These are phyloP conservation scores for Myxozyma sirexii DNA, from an alignment of 805 yeast genomes.

Conservation along the genomic window DNA sequence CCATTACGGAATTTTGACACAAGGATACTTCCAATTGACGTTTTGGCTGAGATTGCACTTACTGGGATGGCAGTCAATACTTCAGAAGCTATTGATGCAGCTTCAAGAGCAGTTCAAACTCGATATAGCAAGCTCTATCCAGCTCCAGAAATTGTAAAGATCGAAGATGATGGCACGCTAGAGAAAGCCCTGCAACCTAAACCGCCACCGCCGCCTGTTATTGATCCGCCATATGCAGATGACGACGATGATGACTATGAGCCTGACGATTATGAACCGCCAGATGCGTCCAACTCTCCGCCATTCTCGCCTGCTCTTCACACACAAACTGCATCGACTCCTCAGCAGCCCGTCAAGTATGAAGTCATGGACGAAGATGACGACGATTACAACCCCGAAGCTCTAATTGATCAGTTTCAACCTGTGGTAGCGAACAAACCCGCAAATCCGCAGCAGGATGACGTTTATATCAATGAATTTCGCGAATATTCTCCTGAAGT, in stretches of 20 bases:
- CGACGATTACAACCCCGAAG: slow-evolving; percentile 20
- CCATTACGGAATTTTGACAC: slow-evolving; percentile 71
- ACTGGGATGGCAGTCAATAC: slow-evolving; percentile 64
- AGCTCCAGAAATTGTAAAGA: slow-evolving; percentile 10
- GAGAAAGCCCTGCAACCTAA: neutral
- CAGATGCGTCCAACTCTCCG: slow-evolving; percentile 27
- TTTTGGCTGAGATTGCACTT: slow-evolving; percentile 65
- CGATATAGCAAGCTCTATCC: slow-evolving; percentile 24
- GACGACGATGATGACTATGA: slow-evolving; percentile 40
- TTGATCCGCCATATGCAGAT: slow-evolving; percentile 35
- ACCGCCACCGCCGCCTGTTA: neutral
- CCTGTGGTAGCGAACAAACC: slow-evolving; percentile 8
- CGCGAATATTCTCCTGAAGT: slow-evolving; percentile 14
- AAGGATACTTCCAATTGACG: slow-evolving; percentile 63
- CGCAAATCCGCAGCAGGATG: slow-evolving; percentile 2
- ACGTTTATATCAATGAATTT: slow-evolving; percentile 6
- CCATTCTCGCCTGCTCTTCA: slow-evolving; percentile 54
- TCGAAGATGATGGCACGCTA: slow-evolving; percentile 14
- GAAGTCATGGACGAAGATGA: slow-evolving; percentile 10
- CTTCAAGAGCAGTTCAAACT: slow-evolving; percentile 59
- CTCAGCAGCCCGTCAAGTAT: neutral
- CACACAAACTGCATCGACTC: slow-evolving; percentile 19
- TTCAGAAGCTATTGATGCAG: slow-evolving; percentile 58
- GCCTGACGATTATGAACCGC: slow-evolving; percentile 36
- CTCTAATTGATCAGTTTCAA: slow-evolving; percentile 17